Percentiles rank a stretch among this genome's conserved stretches.
phyloP scores from a whole-genome alignment of 805 yeast genomes.

The Starmera caribaea region DNA sequence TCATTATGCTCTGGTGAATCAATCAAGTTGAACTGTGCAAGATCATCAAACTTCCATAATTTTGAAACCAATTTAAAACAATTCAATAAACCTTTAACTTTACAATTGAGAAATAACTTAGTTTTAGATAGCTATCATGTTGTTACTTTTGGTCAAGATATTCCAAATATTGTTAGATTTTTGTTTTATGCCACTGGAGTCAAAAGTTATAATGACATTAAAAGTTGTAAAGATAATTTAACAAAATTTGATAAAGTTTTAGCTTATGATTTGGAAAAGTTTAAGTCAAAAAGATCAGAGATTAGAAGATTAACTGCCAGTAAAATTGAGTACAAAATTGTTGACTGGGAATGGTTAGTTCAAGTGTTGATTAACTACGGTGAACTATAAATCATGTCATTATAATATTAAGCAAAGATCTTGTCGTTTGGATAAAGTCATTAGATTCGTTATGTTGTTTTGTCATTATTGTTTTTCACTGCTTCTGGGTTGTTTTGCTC shows the following conservation, averaged over 20 bases:
- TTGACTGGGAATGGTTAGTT: constrained; percentile 61
- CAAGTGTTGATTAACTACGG: constrained; percentile 39
- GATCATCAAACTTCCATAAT: constrained; percentile 38
- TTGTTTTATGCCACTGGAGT: constrained; percentile 39
- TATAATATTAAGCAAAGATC: too few species aligned
- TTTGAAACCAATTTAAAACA: constrained; percentile 25
- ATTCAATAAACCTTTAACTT: constrained; percentile 19
- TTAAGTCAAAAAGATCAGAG: too few species aligned
- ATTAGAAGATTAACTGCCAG: not conserved
- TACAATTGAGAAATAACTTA: constrained; percentile 34
- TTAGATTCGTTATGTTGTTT: too few species aligned
- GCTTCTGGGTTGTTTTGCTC: too few species aligned
- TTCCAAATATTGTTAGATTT: constrained; percentile 26
- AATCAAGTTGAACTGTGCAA: constrained; percentile 28
- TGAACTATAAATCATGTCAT: too few species aligned
- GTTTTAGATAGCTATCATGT: constrained; percentile 9
- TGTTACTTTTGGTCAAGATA: constrained; percentile 12
- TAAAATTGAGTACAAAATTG: constrained; percentile 9
- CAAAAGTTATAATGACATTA: constrained; percentile 5
- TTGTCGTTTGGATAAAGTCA: too few species aligned
- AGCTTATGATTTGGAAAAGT: too few species aligned
- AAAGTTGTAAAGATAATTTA: too few species aligned
- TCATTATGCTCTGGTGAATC: constrained; percentile 70
- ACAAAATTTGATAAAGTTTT: too few species aligned
- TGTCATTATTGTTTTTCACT: too few species aligned